Evolutionary conservation across 2,329 filamentous ascomycete genomes (phyloP), one percentile per base, ranked within the genome.

Genomic region (Tolypocladium nubicola): DNA sequence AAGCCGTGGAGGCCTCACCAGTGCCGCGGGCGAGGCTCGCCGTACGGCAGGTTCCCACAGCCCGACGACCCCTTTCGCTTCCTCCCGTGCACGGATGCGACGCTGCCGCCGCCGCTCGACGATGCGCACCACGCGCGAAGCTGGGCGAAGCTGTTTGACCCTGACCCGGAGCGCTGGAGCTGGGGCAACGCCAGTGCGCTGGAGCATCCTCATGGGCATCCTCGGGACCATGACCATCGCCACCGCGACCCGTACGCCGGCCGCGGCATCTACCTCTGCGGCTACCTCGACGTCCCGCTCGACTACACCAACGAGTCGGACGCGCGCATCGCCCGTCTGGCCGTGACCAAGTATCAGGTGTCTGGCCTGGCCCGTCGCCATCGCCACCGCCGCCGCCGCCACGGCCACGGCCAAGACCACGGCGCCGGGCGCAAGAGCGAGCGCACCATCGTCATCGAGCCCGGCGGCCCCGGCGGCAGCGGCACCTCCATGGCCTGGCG

Each of bases 381-480:
- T 61, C 2, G 14, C 57, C 4, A 61, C 67, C 54, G 61, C 57
- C 37, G 26, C 16, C 33, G 30, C 57, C 4, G 61, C 67, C 54
- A 61, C 57, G 35, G 26, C 16, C 33, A 7, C 11, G 23, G 6
- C 23, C 52, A 53, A 23, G 55, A 38, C 50, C 40, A 11, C 8
- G 7, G 47, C 53, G 57, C 64, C 4, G 71, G 71, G 9, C 61
- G 55, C 57, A 77, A 76, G 62, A 79, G 74, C 61, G 65, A 72
- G 53, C 70, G 77, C 21, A 80, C 78, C 2, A 71, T 80, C 41
- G 72, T 81, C 23, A 66, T 81, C 38, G 73, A 80, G 56, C 78
- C 78, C 3, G 79, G 79, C 49, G 78, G 78, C 11, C 78, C 78
- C 0, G 78, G 78, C 1, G 78, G 74, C 16, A 77, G 75, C 59